Evolutionary conservation across 805 yeast genomes (phyloP).

Genomic region (Nakazawaea wickerhamii): DNA sequence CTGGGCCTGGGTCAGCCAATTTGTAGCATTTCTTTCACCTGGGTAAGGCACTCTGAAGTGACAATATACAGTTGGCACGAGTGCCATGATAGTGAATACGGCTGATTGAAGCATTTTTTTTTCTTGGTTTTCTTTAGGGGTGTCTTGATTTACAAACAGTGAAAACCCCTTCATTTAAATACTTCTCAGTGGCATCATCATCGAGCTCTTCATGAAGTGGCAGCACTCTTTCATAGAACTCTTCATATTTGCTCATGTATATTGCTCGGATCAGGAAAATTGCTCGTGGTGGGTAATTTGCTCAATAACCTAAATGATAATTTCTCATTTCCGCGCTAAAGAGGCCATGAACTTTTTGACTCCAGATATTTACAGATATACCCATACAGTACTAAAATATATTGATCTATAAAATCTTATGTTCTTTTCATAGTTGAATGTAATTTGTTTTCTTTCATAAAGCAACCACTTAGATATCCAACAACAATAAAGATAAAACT

Average conservation of each 20-base stretch:
- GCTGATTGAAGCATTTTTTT: not conserved
- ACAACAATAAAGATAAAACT: constrained; percentile 33
- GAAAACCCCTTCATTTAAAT: not conserved
- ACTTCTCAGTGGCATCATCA: not conserved
- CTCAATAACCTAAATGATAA: too few relatives aligned
- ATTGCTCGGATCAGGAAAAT: not conserved
- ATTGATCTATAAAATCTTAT: too few relatives aligned
- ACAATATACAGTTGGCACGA: constrained; percentile 16
- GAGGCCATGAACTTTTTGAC: not conserved
- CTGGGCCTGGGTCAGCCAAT: constrained; percentile 23
- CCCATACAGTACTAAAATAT: too few relatives aligned
- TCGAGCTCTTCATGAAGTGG: too few relatives aligned
- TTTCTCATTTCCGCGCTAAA: too few relatives aligned
- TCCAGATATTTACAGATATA: too few relatives aligned
- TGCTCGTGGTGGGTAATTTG: not conserved
- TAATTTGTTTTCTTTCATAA: constrained; percentile 54
- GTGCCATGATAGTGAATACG: constrained; percentile 3
- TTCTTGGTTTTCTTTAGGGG: not conserved
- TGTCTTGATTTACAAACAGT: not conserved
- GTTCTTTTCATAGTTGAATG: constrained; percentile 46
- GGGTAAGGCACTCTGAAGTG: constrained; percentile 28
- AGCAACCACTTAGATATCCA: constrained; percentile 35
- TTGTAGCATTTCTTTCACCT: constrained; percentile 27
- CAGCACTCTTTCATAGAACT: too few relatives aligned
- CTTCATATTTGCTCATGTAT: not conserved